Base-by-base conservation (phyloP, 2,329 filamentous ascomycete species). In the Colletotrichum zoysiae region DNA sequence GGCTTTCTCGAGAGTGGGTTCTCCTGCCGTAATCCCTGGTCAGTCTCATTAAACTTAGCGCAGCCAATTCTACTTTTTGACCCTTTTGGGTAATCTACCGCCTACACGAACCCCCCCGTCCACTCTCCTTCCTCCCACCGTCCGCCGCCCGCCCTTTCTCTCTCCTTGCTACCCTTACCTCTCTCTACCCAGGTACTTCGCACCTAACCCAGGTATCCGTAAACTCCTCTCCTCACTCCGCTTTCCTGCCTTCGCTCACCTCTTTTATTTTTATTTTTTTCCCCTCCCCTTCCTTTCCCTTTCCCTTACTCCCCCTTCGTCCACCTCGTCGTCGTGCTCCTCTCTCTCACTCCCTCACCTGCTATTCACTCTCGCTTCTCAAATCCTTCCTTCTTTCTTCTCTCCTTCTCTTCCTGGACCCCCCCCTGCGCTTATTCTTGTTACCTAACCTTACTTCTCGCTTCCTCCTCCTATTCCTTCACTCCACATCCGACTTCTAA, bases 41-140 rank as follows among this genome's bases (percentile, higher is more conserved):
- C 74, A 74, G 72, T 75, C 79, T 83, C 80, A 82, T 82, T 80
- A 80, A 82, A 82, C 79, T 80, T 83, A 83, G 81, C 81, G 81
- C 79, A 77, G 75, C 79, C 80, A 78, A 76, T 79, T 78, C 77
- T 75, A 79, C 77, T 76, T 77, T 50, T 74, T 74, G 76, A 65
- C 79, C 76, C 75, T 76, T 79, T 80, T 77, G 76, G 77, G 79
- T 77, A 82, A 82, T 82, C 78, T 80, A 76, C 79, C 79, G 53
- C 69, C 72, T 68, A 68, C 63, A 71, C 68, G 68, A 72, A 75
- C 74, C 75, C 70, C 70, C 75, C 76, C 67, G 74, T 72, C 77
- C 77, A 76, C 67, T 71, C 74, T 67, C 65, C 58, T 73, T 63
- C 56, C 51, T 68, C 71, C 71, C 66, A 71, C 26, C 66, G 53